Percentiles rank a stretch among this genome's conserved stretches.
phyloP scores from a whole-genome alignment of 495 filamentous ascomycete genomes.

The Neurospora sp. region DNA sequence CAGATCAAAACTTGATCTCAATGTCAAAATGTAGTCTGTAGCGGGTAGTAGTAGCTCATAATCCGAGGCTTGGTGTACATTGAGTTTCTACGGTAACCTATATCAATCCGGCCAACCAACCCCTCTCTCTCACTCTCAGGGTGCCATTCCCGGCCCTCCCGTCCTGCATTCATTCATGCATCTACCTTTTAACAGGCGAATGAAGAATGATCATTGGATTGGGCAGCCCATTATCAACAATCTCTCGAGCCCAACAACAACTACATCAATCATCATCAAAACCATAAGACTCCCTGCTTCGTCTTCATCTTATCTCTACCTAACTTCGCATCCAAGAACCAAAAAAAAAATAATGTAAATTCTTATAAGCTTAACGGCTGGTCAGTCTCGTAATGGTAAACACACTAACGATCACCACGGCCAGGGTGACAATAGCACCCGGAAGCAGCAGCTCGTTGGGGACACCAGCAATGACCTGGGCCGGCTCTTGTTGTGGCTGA shows the following conservation, averaged over 20 bases:
- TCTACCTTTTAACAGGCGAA: neutral
- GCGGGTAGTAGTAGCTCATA: neutral
- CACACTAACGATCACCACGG: slow-evolving; percentile 85
- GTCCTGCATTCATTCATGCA: neutral
- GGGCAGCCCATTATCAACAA: neutral
- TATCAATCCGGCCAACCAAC: neutral
- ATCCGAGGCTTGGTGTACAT: neutral
- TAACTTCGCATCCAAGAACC: neutral
- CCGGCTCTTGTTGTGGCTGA: slow-evolving; percentile 42
- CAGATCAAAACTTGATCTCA: neutral
- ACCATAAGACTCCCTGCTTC: neutral
- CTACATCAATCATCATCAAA: neutral
- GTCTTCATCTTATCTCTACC: neutral
- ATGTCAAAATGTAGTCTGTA: neutral
- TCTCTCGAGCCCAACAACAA: neutral
- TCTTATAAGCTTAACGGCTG: slow-evolving; percentile 36
- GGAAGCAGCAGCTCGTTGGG: slow-evolving; percentile 92
- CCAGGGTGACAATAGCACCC: slow-evolving; percentile 87
- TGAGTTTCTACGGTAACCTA: neutral
- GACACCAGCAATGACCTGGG: slow-evolving; percentile 80
- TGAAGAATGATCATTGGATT: neutral
- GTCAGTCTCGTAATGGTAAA: slow-evolving; percentile 79
- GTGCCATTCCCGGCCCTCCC: neutral
- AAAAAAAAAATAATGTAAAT: neutral
- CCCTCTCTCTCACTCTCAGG: neutral